These are phyloP conservation scores for Vararia minispora DNA, from an alignment of 768 basidiomycete genomes.

Conservation along the genomic window DNA sequence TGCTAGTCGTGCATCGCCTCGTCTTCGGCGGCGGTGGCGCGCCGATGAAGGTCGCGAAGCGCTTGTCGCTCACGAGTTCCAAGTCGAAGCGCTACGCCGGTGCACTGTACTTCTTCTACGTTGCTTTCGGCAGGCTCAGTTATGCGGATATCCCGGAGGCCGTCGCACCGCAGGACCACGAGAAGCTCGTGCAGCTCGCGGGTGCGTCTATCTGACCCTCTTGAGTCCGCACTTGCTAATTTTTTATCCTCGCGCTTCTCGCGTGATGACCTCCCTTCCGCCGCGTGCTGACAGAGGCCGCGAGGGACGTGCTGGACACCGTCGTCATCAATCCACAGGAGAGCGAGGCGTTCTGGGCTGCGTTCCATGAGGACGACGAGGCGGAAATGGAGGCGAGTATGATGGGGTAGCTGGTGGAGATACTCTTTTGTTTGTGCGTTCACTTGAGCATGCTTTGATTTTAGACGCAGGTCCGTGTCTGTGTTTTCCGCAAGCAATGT, in stretches of 20 bases:
- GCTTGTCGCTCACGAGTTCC: too few species aligned
- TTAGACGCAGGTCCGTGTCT: too few species aligned
- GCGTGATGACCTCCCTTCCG: neutral
- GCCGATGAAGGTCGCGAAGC: too few species aligned
- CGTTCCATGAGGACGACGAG: constrained; percentile 15
- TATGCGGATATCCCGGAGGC: constrained; percentile 33
- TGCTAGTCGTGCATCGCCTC: constrained; percentile 53
- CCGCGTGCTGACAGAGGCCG: constrained; percentile 14
- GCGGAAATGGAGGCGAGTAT: constrained; percentile 1
- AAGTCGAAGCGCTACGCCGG: too few species aligned
- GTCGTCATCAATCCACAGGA: constrained; percentile 21
- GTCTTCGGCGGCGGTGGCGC: constrained; percentile 36
- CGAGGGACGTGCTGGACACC: constrained; percentile 20
- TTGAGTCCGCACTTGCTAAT: neutral
- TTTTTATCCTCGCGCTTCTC: neutral
- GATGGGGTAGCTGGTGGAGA: too few species aligned
- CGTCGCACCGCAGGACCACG: constrained; percentile 11
- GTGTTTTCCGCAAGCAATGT: too few species aligned
- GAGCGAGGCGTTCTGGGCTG: constrained; percentile 20
- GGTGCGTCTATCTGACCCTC: constrained; percentile 9
- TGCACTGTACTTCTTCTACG: constrained; percentile 61
- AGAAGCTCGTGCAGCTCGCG: constrained; percentile 16
- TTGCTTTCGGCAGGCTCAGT: constrained; percentile 67
- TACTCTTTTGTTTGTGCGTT: too few species aligned
- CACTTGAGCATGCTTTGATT: too few species aligned